These are phyloP conservation scores for Limnanthes douglasii DNA, from an alignment of 345 rosid species.

Conservation along the genomic window DNA sequence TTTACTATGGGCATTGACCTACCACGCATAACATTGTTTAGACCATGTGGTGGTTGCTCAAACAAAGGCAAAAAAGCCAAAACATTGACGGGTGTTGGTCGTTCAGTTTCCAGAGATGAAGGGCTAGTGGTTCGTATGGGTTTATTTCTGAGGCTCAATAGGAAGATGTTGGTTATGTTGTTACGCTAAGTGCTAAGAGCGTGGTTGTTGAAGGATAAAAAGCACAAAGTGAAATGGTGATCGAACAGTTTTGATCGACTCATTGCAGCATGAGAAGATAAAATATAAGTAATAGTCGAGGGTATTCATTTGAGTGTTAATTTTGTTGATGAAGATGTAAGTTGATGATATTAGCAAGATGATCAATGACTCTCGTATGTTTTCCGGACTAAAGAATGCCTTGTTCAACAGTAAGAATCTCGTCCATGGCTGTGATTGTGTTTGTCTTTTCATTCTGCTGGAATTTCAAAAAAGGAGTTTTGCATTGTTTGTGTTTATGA, in stretches of 20 bases:
- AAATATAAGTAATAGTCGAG: conserved; percentile 93
- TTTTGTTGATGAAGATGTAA: conserved; percentile 62
- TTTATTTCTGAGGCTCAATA: conserved; percentile 29
- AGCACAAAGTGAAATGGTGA: conserved; percentile 99
- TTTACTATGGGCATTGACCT: conserved; percentile 96
- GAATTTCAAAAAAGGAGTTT: conserved; percentile 7
- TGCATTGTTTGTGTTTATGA: conserved; percentile 6
- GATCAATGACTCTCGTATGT: conserved; percentile 21
- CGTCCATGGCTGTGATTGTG: not conserved
- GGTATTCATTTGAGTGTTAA: conserved; percentile 98
- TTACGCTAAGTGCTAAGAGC: conserved; percentile 54
- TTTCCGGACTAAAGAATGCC: conserved; percentile 50
- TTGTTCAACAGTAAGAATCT: conserved; percentile 45
- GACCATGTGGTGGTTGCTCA: conserved; percentile 90
- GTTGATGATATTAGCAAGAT: conserved; percentile 14
- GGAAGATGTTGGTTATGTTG: conserved; percentile 23
- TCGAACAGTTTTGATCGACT: conserved; percentile 94
- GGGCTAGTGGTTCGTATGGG: conserved; percentile 15
- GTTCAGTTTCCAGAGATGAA: conserved; percentile 28
- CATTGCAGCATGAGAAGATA: conserved; percentile 91
- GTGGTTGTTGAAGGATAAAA: conserved; percentile 97
- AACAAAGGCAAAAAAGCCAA: conserved; percentile 70
- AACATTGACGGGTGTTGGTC: conserved; percentile 38
- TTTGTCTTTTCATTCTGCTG: not conserved
- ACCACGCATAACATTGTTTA: conserved; percentile 89